phyloP scores from a whole-genome alignment of 352 stramenopile species.

The Phytophthora hybrid region DNA sequence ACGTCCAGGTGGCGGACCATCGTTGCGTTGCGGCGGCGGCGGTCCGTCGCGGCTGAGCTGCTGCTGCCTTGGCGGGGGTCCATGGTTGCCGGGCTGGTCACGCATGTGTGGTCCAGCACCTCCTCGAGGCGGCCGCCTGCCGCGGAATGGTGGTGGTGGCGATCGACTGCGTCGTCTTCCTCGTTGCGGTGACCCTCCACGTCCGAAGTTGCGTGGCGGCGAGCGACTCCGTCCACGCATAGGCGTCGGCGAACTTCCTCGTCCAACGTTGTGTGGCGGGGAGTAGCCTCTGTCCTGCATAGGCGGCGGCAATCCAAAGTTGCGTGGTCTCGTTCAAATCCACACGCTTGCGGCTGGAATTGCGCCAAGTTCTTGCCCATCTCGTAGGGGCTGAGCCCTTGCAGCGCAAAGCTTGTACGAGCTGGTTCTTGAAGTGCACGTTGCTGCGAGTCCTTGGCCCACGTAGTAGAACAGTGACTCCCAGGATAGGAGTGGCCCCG shows the following conservation, averaged over 20 bases:
- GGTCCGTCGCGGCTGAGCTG: not conserved
- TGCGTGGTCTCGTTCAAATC: not conserved
- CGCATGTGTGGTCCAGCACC: not conserved
- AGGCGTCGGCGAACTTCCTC: not conserved
- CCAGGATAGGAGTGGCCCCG: not conserved
- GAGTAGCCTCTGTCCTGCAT: too few species aligned
- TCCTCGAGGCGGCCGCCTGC: not conserved
- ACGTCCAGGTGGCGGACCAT: not conserved
- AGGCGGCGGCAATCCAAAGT: not conserved
- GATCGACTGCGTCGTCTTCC: not conserved
- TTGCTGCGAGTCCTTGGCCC: not conserved
- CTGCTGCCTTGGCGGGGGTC: too few species aligned
- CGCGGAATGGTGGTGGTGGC: not conserved
- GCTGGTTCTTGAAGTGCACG: not conserved
- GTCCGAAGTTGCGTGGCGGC: not conserved
- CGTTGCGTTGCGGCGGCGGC: not conserved
- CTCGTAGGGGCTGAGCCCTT: not conserved
- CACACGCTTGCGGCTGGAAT: not conserved
- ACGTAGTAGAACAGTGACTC: not conserved
- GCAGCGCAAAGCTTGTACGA: not conserved
- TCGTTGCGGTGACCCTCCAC: not conserved
- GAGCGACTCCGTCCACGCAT: too few species aligned
- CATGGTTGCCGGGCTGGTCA: not conserved
- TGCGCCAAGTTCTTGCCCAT: not conserved
- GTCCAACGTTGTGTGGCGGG: too few species aligned